phyloP scores from a whole-genome alignment of 1,284 basidiomycete genomes.

The Ustilago esculenta region DNA sequence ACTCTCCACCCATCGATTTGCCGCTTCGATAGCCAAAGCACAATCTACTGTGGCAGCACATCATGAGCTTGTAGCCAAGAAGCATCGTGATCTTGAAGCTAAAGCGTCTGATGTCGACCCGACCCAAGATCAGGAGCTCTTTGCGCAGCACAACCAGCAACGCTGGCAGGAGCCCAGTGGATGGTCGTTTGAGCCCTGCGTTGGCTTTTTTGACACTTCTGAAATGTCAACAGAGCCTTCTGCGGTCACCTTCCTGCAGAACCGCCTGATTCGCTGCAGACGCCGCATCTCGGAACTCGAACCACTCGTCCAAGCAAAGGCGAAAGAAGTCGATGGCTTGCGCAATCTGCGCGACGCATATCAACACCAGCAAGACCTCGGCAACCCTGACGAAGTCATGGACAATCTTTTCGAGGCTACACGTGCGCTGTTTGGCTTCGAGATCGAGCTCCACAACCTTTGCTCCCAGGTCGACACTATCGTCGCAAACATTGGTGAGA shows the following conservation, averaged over 20 bases:
- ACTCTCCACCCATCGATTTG: constrained; percentile 34
- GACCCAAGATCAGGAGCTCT: constrained; percentile 33
- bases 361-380: constrained; percentile 31
- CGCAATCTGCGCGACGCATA: constrained; percentile 52
- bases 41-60: constrained; percentile 23
- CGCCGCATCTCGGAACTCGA: constrained; percentile 39
- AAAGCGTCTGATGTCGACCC: constrained; percentile 24
- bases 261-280: constrained; percentile 41
- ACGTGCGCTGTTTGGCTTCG: constrained; percentile 23
- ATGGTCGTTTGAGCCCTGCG: constrained; percentile 52
- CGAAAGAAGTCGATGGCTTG: constrained; percentile 44
- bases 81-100: constrained; percentile 20
- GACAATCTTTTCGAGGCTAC: constrained; percentile 50
- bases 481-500: constrained; percentile 33
- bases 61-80: constrained; percentile 20
- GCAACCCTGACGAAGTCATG: constrained; percentile 51
- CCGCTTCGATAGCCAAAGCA: constrained; percentile 12
- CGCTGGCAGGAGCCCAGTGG: constrained; percentile 48
- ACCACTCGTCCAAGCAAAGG: constrained; percentile 36
- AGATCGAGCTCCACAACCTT: constrained; percentile 40
- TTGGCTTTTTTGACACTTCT: constrained; percentile 55
- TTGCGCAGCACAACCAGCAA: constrained; percentile 46
- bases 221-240: constrained; percentile 46
- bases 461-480: constrained; percentile 44
- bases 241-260: constrained; percentile 47